These are phyloP conservation scores for Scedosporium aurantiacum DNA, from an alignment of 2,329 filamentous ascomycete genomes.

Conservation along the genomic window DNA sequence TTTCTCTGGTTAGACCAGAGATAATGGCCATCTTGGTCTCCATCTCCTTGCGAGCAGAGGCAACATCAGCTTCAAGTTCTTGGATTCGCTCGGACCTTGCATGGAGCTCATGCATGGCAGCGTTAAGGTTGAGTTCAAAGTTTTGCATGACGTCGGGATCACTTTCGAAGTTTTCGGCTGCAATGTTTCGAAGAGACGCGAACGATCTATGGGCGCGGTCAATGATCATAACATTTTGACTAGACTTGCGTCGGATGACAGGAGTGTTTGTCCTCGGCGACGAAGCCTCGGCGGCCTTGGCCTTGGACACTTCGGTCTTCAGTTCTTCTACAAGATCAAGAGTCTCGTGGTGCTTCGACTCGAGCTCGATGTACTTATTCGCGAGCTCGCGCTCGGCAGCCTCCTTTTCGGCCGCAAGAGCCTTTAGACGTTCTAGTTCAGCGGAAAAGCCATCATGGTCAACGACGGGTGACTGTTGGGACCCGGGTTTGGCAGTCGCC, in stretches of 20 bases:
- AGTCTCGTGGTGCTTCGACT: constrained; percentile 69
- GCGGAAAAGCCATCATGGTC: constrained; percentile 1
- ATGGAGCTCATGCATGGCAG: constrained; percentile 87
- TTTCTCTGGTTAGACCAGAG: constrained; percentile 81
- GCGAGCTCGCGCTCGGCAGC: constrained; percentile 61
- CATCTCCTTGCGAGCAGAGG: constrained; percentile 85
- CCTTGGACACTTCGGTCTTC: constrained; percentile 73
- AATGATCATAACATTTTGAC: constrained; percentile 74
- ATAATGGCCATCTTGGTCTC: constrained; percentile 95
- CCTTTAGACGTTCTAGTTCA: constrained; percentile 63
- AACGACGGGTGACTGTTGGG: constrained; percentile 15
- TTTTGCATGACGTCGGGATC: constrained; percentile 79
- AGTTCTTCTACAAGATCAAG: constrained; percentile 83
- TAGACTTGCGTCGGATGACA: constrained; percentile 88
- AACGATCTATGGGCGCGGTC: constrained; percentile 90
- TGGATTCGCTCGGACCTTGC: constrained; percentile 80
- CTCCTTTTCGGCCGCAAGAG: constrained; percentile 65
- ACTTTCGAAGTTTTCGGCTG: constrained; percentile 71
- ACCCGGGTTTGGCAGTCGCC: constrained; percentile 16
- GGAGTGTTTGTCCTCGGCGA: constrained; percentile 56
- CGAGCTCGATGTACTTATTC: constrained; percentile 71
- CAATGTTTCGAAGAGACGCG: constrained; percentile 78
- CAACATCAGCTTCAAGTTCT: constrained; percentile 75
- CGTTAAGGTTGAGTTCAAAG: constrained; percentile 84
- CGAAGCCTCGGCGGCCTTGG: constrained; percentile 48